Percentiles rank a stretch among this genome's conserved stretches.
phyloP scores from a whole-genome alignment of 371 early-diverging fungal genomes.

The Rhizopus stolonifer region DNA sequence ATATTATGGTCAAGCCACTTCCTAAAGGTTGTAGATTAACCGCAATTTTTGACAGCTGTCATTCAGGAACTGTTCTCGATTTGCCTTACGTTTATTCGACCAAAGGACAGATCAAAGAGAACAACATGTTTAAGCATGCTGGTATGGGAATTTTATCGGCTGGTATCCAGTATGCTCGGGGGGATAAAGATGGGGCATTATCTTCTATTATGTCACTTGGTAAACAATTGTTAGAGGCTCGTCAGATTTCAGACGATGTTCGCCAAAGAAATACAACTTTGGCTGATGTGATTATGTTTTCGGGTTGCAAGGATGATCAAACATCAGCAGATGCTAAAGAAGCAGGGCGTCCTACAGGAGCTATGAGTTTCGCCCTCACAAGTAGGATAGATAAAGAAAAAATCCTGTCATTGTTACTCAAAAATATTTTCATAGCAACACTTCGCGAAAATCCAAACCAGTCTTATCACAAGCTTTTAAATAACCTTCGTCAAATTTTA shows the following conservation, averaged over 20 bases:
- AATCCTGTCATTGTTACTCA: background rate
- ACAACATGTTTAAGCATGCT: slow-evolving; percentile 50
- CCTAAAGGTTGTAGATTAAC: slow-evolving; percentile 85
- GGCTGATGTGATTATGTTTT: slow-evolving; percentile 86
- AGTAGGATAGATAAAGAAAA: slow-evolving; percentile 24
- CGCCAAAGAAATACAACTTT: slow-evolving; percentile 48
- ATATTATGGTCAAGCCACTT: slow-evolving; percentile 77
- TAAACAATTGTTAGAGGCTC: slow-evolving; percentile 42
- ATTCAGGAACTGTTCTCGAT: slow-evolving; percentile 85
- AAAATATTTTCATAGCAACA: slow-evolving; percentile 22
- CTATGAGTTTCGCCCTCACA: slow-evolving; percentile 84
- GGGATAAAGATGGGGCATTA: slow-evolving; percentile 42
- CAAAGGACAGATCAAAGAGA: slow-evolving; percentile 62
- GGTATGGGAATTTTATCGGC: slow-evolving; percentile 50
- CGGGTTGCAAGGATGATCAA: slow-evolving; percentile 90
- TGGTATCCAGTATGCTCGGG: slow-evolving; percentile 56
- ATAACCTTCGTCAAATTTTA: slow-evolving; percentile 70
- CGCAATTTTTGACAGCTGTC: slow-evolving; percentile 84
- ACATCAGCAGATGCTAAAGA: slow-evolving; percentile 83
- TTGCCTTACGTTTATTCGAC: slow-evolving; percentile 82
- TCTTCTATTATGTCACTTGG: slow-evolving; percentile 50
- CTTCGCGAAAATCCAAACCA: slow-evolving; percentile 63
- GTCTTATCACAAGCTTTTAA: slow-evolving; percentile 76
- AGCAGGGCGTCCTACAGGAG: slow-evolving; percentile 63
- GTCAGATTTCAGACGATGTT: slow-evolving; percentile 36